These are phyloP conservation scores for Ophiocordyceps camponoti-leonardi DNA, from an alignment of 2,329 filamentous ascomycete species.

Conservation along the genomic window DNA sequence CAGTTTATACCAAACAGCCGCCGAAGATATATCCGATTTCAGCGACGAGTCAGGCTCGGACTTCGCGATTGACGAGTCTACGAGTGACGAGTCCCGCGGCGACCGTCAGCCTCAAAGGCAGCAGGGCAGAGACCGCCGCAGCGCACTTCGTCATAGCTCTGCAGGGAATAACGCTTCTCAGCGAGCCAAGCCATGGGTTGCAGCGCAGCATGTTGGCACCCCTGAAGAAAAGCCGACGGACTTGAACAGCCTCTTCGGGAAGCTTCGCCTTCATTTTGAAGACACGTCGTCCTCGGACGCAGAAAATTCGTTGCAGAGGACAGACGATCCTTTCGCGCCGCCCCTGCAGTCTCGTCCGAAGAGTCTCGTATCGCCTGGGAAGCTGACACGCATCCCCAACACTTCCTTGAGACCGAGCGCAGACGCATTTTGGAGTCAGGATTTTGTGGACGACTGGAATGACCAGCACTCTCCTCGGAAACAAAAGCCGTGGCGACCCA, in stretches of 20 bases:
- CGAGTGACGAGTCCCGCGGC: neutral
- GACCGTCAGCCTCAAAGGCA: neutral
- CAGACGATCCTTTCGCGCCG: slow-evolving; percentile 6
- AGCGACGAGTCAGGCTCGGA: slow-evolving; percentile 4
- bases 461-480: slow-evolving; percentile 40
- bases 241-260: neutral
- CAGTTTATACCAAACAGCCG: slow-evolving; percentile 9
- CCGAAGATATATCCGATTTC: slow-evolving; percentile 6
- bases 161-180: neutral
- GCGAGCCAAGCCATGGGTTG: neutral
- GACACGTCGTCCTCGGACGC: neutral
- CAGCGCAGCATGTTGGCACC: neutral
- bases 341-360: slow-evolving; percentile 7
- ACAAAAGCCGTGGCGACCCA: slow-evolving; percentile 5
- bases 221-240: neutral
- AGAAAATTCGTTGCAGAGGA: neutral
- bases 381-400: slow-evolving; percentile 25
- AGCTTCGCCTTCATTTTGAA: neutral
- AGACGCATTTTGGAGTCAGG: slow-evolving; percentile 43
- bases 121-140: neutral
- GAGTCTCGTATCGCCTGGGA: slow-evolving; percentile 13
- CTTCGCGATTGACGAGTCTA: slow-evolving; percentile 1
- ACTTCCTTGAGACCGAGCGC: slow-evolving; percentile 35
- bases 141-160: neutral
- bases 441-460: slow-evolving; percentile 44